phyloP scores from a whole-genome alignment of 2,329 filamentous ascomycete species.

The Truncatella angustata region DNA sequence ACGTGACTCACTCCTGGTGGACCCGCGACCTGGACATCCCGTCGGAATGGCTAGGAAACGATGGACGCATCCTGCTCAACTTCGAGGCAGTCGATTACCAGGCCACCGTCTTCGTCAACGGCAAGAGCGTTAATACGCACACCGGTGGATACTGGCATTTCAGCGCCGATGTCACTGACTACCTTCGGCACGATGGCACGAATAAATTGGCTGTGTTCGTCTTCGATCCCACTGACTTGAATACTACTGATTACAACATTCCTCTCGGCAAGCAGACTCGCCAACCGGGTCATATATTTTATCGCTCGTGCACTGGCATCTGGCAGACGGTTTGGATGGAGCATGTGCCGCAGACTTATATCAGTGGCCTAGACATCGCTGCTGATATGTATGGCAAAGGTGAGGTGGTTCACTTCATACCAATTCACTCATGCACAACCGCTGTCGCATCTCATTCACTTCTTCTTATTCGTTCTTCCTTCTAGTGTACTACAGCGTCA shows the following conservation, averaged over 20 bases:
- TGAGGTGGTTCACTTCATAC: no score
- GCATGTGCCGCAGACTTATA: constrained; percentile 54
- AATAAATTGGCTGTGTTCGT: constrained; percentile 63
- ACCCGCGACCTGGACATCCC: constrained; percentile 51
- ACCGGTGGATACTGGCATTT: constrained; percentile 63
- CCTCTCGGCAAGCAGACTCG: constrained; percentile 66
- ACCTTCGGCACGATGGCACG: constrained; percentile 35
- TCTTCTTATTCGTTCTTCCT: no score
- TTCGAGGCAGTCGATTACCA: constrained; percentile 61
- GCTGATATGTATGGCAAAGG: constrained; percentile 55
- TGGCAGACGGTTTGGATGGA: constrained; percentile 75
- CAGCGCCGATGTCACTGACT: constrained; percentile 54
- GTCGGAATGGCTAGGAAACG: constrained; percentile 37
- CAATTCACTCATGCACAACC: no score
- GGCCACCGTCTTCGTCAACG: constrained; percentile 58
- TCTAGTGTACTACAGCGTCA: background rate
- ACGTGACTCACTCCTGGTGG: constrained; percentile 46
- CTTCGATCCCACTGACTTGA: constrained; percentile 62
- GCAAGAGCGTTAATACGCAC: constrained; percentile 48
- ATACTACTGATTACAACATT: constrained; percentile 44
- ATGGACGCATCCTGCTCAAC: constrained; percentile 46
- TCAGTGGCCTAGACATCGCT: constrained; percentile 57
- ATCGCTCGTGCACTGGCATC: constrained; percentile 70
- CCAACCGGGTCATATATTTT: constrained; percentile 63
- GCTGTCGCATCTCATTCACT: no score